Evolutionary conservation across 2,329 filamentous ascomycete genomes (phyloP), one percentile per base, ranked within the genome.

Genomic region (Hypoxylon sp.): DNA sequence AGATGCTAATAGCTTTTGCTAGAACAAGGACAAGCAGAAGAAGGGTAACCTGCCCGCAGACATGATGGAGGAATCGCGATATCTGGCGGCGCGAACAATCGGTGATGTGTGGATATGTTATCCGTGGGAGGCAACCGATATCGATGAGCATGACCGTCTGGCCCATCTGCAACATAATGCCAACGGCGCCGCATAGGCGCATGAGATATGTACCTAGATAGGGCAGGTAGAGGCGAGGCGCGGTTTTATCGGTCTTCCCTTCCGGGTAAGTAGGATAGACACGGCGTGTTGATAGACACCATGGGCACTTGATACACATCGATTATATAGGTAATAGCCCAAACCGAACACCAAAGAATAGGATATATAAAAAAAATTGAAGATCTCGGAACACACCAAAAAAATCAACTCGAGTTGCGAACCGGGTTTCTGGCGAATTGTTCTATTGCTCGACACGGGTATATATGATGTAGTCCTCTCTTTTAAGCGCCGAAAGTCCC

Each of bases 91-190:
- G 21, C 86, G 91, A 78, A 98, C 95, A 5, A 92, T 97, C 32
- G 88, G 88, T n/a, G 95, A 99, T 82, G 91, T 94, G 72, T 99
- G 96, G 96, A 98, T 98, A 80, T 97, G 93, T 87, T 99, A 99
- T 83, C 96, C 96, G 15, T 99, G 96, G 96, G 96, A 98, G 84
- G 96, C 96, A 47, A 91, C 83, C 35, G 93, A 98, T 79, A 98
- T 98, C 77, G 93, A 97, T 29, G 93, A 94, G 86, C 95, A 98
- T 79, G 95, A 98, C 82, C 82, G 83, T 67, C 79, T 91, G 64
- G 92, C 93, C 17, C 83, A 83, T 69, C 80, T 84, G 74, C 80
- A 84, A 73, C 73, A 72, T 27, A 78, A 79, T 47, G 71, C 74
- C 37, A 75, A 76, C 52, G 74, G 75, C 42, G 72, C 71, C 17